These are phyloP conservation scores for Yamadazyma siamensis DNA, from an alignment of 1,139 yeast genomes.

Conservation along the genomic window DNA sequence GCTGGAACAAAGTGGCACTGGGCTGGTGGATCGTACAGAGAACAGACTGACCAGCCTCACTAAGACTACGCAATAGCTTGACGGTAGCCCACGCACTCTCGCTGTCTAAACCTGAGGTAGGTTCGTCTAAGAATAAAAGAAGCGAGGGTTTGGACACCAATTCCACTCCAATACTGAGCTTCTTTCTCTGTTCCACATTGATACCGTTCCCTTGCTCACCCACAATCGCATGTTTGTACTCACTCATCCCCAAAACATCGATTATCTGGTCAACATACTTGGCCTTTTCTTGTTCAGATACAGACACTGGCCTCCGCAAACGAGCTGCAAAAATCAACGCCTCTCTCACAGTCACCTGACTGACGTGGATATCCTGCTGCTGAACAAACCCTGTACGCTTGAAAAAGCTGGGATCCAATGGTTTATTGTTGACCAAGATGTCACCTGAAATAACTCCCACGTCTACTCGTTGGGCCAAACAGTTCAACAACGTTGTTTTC, in stretches of 20 bases:
- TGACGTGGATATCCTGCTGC: slow-evolving; percentile 75
- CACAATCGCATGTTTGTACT: slow-evolving; percentile 77
- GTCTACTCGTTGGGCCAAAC: slow-evolving; percentile 73
- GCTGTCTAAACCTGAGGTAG: slow-evolving; percentile 90
- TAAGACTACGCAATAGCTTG: slow-evolving; percentile 72
- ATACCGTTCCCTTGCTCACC: slow-evolving; percentile 79
- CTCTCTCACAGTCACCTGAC: slow-evolving; percentile 77
- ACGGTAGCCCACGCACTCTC: slow-evolving; percentile 91
- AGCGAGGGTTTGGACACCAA: slow-evolving; percentile 84
- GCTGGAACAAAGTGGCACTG: slow-evolving; percentile 71
- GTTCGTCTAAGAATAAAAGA: slow-evolving; percentile 81
- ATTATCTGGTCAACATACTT: slow-evolving; percentile 72
- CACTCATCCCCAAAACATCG: slow-evolving; percentile 65
- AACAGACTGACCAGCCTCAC: slow-evolving; percentile 79
- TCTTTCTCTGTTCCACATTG: slow-evolving; percentile 83
- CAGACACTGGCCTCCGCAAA: slow-evolving; percentile 62
- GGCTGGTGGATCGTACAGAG: slow-evolving; percentile 85
- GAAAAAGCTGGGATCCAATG: slow-evolving; percentile 71
- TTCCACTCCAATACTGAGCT: slow-evolving; percentile 82
- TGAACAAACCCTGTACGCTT: slow-evolving; percentile 82
- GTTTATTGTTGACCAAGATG: slow-evolving; percentile 69
- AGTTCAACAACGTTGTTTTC: slow-evolving; percentile 71
- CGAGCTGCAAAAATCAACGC: slow-evolving; percentile 71
- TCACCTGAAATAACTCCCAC: slow-evolving; percentile 76
- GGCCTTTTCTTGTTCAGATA: slow-evolving; percentile 57